These are phyloP conservation scores for Conticribra guillardii DNA, from an alignment of 108 stramenopile genomes.

Conservation along the genomic window DNA sequence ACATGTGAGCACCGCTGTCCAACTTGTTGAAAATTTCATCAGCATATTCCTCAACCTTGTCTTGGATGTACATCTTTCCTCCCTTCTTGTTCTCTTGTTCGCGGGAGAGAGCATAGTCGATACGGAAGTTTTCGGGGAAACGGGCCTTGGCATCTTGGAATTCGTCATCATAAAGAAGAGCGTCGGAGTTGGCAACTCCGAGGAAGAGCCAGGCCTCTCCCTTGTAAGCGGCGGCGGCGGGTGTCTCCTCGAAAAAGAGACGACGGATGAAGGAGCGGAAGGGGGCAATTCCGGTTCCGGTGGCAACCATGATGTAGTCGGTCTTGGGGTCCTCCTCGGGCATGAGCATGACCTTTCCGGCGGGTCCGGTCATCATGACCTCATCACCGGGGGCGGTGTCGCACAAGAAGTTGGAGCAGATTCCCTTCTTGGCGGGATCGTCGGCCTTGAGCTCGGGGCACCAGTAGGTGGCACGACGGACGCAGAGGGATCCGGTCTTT, in stretches of 20 bases:
- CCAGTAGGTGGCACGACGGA: conserved; percentile 96
- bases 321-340: conserved; percentile 94
- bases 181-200: conserved; percentile 96
- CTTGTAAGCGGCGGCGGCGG: conserved; percentile 89
- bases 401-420: conserved; percentile 99
- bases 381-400: conserved; percentile 93
- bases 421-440: conserved; percentile 97
- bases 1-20: conserved; percentile 94
- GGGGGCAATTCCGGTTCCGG: conserved; percentile 97
- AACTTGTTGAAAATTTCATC: conserved; percentile 93
- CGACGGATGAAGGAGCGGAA: conserved; percentile 97
- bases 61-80: conserved; percentile 99
- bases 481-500: conserved; percentile 94
- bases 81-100: conserved; percentile 94
- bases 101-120: conserved; percentile 95
- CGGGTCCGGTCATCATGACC: conserved; percentile 92
- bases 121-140: conserved; percentile 90
- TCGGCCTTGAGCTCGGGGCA: conserved; percentile 94
- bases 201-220: conserved; percentile 98
- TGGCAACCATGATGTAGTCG: conserved; percentile 98
- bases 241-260: conserved; percentile 95
- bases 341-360: conserved; percentile 98
- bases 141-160: conserved; percentile 90
- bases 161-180: conserved; percentile 96
- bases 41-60: conserved; percentile 96